Evolutionary conservation across 2,329 filamentous ascomycete genomes (phyloP).

Genomic region (Nothomitra cinnamomea): DNA sequence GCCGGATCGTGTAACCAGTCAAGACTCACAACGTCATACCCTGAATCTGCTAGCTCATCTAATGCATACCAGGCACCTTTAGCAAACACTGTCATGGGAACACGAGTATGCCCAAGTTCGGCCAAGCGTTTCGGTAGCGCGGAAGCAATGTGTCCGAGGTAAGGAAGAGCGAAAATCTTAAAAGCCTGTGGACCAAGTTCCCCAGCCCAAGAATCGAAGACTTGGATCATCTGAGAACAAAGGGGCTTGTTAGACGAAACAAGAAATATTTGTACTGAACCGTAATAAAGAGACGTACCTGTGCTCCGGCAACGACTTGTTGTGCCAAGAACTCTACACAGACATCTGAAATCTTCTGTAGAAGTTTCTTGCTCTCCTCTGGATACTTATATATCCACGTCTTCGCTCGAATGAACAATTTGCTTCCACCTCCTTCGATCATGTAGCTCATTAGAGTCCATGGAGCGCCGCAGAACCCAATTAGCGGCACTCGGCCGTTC

Average conservation of each 20-base stretch:
- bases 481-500: slow-evolving; percentile 72
- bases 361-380: slow-evolving; percentile 58
- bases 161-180: slow-evolving; percentile 71
- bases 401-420: slow-evolving; percentile 87
- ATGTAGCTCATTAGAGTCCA: slow-evolving; percentile 98
- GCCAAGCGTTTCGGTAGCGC: slow-evolving; percentile 59
- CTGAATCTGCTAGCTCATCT: slow-evolving; percentile 69
- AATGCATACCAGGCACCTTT: slow-evolving; percentile 96
- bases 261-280: no score
- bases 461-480: slow-evolving; percentile 91
- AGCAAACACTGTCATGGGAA: slow-evolving; percentile 96
- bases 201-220: slow-evolving; percentile 97
- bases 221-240: slow-evolving; percentile 51
- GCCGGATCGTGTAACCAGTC: slow-evolving; percentile 90
- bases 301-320: slow-evolving; percentile 84
- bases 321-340: slow-evolving; percentile 89
- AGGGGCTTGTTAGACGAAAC: no score
- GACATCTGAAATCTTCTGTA: slow-evolving; percentile 84
- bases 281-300: slow-evolving; percentile 32
- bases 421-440: slow-evolving; percentile 93
- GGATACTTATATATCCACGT: slow-evolving; percentile 91
- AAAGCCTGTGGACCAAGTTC: slow-evolving; percentile 78
- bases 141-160: slow-evolving; percentile 66
- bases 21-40: slow-evolving; percentile 84
- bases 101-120: slow-evolving; percentile 57